phyloP scores from a whole-genome alignment of 768 basidiomycete genomes.

The Leccinum imitatum region DNA sequence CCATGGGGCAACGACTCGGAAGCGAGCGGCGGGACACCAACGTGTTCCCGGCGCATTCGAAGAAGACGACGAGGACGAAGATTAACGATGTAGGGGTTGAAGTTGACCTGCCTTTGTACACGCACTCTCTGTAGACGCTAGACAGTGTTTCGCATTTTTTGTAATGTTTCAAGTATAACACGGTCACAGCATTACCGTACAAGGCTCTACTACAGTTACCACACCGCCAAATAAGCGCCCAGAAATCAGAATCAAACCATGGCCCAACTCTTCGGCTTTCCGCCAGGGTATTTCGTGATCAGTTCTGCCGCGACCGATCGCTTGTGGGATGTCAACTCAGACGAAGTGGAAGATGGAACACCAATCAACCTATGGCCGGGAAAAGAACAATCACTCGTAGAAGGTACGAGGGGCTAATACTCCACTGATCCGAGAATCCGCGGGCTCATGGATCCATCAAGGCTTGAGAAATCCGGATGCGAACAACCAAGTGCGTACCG shows the following conservation, averaged over 20 bases:
- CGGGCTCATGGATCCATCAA: constrained; percentile 29
- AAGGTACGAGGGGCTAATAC: constrained; percentile 48
- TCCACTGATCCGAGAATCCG: not conserved
- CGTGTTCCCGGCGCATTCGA: constrained; percentile 32
- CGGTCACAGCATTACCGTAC: not conserved
- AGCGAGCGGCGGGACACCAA: constrained; percentile 8
- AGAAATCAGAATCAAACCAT: constrained; percentile 5
- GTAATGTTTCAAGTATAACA: too few relatives aligned
- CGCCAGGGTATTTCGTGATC: constrained; percentile 42
- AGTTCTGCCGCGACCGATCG: constrained; percentile 36
- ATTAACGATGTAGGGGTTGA: constrained; percentile 4
- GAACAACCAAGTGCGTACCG: constrained; percentile 64
- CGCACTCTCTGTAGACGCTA: not conserved
- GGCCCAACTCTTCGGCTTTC: constrained; percentile 33
- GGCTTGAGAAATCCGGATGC: constrained; percentile 66
- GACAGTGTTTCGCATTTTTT: too few relatives aligned
- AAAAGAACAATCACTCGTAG: constrained; percentile 75
- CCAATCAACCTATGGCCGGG: constrained; percentile 65
- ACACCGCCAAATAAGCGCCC: constrained; percentile 1
- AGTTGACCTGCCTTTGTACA: not conserved
- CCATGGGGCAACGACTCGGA: constrained; percentile 19
- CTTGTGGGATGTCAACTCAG: constrained; percentile 36
- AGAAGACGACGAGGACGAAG: constrained; percentile 22
- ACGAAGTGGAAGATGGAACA: constrained; percentile 37
- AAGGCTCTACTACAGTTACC: not conserved